Evolutionary conservation across 768 basidiomycete species (phyloP), one percentile per base, ranked within the genome.

Genomic region (Russula sp.): DNA sequence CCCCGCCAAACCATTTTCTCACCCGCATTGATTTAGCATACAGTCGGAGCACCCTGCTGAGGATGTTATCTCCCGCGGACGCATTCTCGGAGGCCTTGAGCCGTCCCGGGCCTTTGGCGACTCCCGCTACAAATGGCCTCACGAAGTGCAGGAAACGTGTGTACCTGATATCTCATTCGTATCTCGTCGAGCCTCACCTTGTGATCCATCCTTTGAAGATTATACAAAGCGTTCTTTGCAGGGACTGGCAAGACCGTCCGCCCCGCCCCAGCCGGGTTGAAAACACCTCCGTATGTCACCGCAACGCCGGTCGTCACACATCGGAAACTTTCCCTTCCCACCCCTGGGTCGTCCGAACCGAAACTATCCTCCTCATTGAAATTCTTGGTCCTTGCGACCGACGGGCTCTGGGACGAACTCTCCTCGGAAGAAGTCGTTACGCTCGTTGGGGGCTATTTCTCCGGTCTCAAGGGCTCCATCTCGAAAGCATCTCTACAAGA

Each of bases 271-370:
- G 58, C 81, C 14, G 74, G 80, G 22, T 83, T 90, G 74, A 89
- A 87, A 73, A 92, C 94, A 4, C 94, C 94, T 2, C 94, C 94
- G n/a, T 97, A 96, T 73, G 93, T 96, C 27, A 94, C 82, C 37
- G 85, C 94, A 16, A 78, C 79, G 7, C 94, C 94, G 2, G 91
- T 91, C 40, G 84, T 94, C 34, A 89, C 87, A 2, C 87, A 93
- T 68, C 83, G 84, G 63, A 85, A 87, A 68, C 77, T 91, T 67
- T 76, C 80, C 14, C 81, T 88, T 70, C 76, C 81, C 27, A 70
- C 79, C 14, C 63, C 70, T 16, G 51, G 68, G n/a, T 63, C 72
- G 6, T 62, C 69, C 40, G 47, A 67, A 48, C 67, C 65, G 58
- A 73, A 62, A 70, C 61, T 79, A 73, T 18, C 62, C 50, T 18